Evolutionary conservation across 305 asterid genomes (phyloP).

Genomic region (Coffea humblotiana): DNA sequence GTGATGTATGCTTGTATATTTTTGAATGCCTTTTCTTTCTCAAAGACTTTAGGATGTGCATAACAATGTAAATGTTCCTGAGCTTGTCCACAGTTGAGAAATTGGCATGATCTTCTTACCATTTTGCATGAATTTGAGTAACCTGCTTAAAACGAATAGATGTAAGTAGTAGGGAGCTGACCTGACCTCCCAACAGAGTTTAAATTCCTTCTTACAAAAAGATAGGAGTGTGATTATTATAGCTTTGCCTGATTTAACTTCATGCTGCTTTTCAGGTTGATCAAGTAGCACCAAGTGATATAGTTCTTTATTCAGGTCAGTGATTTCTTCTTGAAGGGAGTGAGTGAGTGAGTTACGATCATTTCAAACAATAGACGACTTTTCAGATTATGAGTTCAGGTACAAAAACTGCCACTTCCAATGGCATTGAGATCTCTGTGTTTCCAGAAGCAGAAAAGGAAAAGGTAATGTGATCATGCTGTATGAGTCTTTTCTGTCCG

Average conservation of each 20-base stretch:
- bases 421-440: conserved; percentile 46
- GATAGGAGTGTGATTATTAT: too few species aligned
- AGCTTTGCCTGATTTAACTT: neutral
- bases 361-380: conserved; percentile 12
- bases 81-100: neutral
- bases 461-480: conserved; percentile 47
- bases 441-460: conserved; percentile 47
- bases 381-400: conserved; percentile 46
- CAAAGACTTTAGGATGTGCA: neutral
- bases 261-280: neutral
- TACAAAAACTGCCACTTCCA: conserved; percentile 32
- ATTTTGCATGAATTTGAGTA: neutral
- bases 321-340: neutral
- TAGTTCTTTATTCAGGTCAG: neutral
- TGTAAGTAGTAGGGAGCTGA: neutral
- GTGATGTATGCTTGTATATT: neutral
- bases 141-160: neutral
- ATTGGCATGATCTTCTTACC: neutral
- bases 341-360: neutral
- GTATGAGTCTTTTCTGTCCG: neutral
- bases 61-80: neutral
- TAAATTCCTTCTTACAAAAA: neutral
- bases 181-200: neutral
- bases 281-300: neutral
- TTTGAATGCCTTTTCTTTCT: neutral